Evolutionary conservation across 805 yeast species (phyloP), one percentile per base, ranked within the genome.

Genomic region (Metschnikowia reukaufii): DNA sequence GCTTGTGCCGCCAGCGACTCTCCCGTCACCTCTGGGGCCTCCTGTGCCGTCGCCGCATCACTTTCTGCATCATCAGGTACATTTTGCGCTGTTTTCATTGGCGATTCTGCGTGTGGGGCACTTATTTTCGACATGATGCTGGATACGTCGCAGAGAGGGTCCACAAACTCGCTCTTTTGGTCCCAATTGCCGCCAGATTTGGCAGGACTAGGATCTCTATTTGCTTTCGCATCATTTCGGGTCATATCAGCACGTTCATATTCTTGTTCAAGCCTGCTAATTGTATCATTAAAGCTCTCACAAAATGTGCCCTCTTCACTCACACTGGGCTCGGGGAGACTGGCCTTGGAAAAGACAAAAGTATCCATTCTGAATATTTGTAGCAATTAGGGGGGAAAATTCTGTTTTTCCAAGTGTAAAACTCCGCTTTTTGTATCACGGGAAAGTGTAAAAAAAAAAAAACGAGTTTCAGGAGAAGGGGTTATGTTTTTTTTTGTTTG

Each of bases 231-330:
- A 19, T 18, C 5, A 6, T 34, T 34, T 19, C n/a, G n/a, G n/a
- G n/a, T n/a, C n/a, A n/a, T n/a, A 35, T 4, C n/a, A 12, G 20
- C 25, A 15, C 20, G 10, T 34, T 33, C 44, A 39, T 19, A 5
- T 5, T 19, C 36, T 6, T 37, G 41, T 16, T 33, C 44, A 9
- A 39, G 41, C 25, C 39, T 34, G 41, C 40, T 39, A 25, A 45
- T 19, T 5, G 48, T 39, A 27, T 39, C 48, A 36, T 45, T 41
- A 35, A 41, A 31, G 34, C 42, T 45, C 25, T 50, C 53, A 29
- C 48, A 47, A 25, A 46, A 39, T 10, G 48, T 47, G 23, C 47
- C 51, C 15, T 50, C 54, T 29, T 33, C 47, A 33, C 48, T 37
- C 25, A 50, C 34, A n/a, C 37, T 27, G 12, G 45, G 47, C 31